Conservation (phyloP, 2,329 filamentous ascomycete genomes). For the Ophiocordyceps camponoti-saundersi region DNA sequence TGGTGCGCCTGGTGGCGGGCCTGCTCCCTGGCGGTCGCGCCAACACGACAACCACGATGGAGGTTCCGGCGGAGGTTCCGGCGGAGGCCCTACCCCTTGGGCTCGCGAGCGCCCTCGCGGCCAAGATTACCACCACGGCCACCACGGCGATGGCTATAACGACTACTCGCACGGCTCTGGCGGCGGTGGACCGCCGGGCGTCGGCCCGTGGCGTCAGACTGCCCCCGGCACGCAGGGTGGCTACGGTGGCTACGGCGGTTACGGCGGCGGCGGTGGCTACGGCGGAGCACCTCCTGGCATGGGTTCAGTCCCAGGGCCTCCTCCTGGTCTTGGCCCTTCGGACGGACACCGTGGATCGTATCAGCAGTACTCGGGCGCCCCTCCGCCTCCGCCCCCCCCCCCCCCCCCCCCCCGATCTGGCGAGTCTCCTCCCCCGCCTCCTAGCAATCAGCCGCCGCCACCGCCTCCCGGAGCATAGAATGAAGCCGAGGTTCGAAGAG, state of each 20-base stretch:
- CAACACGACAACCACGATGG: conserved; percentile 33
- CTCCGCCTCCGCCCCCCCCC: conserved; percentile 27
- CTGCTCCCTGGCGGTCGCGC: conserved; percentile 61
- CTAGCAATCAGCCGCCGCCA: conserved; percentile 44
- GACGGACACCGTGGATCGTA: conserved; percentile 48
- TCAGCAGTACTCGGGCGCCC: conserved; percentile 42
- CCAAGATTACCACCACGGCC: conserved; percentile 16
- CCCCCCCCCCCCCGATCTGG: conserved; percentile 34
- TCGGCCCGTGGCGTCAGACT: conserved; percentile 32
- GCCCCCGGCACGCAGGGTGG: conserved; percentile 32
- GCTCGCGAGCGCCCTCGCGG: conserved; percentile 39
- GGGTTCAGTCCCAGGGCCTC: conserved; percentile 23
- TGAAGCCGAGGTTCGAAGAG: not conserved
- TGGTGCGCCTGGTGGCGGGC: conserved; percentile 37
- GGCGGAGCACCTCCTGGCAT: conserved; percentile 15
- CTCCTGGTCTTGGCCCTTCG: conserved; percentile 24
- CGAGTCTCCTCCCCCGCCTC: conserved; percentile 43
- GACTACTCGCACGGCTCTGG: conserved; percentile 1
- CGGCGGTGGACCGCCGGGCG: conserved; percentile 14
- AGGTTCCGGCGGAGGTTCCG: conserved; percentile 17
- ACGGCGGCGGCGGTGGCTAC: conserved; percentile 30
- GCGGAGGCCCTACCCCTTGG: conserved; percentile 35
- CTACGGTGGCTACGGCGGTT: conserved; percentile 38
- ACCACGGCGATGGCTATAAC: not conserved
- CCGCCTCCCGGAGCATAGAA: conserved; percentile 38